Base-by-base conservation (phyloP, 345 rosid species). In the Eucalyptus regnans region DNA sequence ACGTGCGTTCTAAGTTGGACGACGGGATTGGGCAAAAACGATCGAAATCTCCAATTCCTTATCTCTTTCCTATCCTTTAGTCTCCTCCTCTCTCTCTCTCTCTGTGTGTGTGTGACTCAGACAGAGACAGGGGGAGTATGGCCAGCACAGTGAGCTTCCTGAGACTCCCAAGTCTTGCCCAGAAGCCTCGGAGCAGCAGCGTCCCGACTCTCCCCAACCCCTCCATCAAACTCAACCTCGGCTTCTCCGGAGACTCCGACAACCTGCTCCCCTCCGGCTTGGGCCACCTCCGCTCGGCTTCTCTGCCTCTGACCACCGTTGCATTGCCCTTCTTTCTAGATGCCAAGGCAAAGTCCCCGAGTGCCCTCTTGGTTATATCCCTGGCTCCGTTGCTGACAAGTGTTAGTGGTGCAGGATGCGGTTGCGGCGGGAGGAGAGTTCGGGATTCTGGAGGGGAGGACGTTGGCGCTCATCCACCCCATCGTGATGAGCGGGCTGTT, bases 381-480 rank as follows among this genome's bases (percentile, higher is more conserved):
- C 58, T 9, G 44, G 29, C 52, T 62, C 8, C 16, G 56, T 18
- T 13, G 22, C 33, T 29, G 50, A 79, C 23, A 20, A 56, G 66
- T 27, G 62, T 12, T 31, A 3, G 8, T 27, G 37, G 66, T 62
- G 56, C 95, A 96, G 99, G 97, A 95, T 92, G 99, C 99, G 44
- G 58, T 94, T 91, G 99, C 99, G 89, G 95, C 46, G 37, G 93
- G 89, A 87, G 99, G 99, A 33, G 96, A 95, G 89, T 95, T 94
- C 54, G 99, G 98, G 92, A 95, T 96, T 11, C 90, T 96, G 93
- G 99, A 96, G 92, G 99, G 99, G 49, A 93, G 98, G 88, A 90
- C 96, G 44, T 89, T 96, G 89, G 95, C 98, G 6, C 96, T 96
- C 7, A 64, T 96, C 37, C 98, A 97, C 87, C 99, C 97, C 4